Evolutionary conservation across 805 yeast genomes (phyloP), one percentile per base, ranked within the genome.

Genomic region (Barnettozyma vustinii): DNA sequence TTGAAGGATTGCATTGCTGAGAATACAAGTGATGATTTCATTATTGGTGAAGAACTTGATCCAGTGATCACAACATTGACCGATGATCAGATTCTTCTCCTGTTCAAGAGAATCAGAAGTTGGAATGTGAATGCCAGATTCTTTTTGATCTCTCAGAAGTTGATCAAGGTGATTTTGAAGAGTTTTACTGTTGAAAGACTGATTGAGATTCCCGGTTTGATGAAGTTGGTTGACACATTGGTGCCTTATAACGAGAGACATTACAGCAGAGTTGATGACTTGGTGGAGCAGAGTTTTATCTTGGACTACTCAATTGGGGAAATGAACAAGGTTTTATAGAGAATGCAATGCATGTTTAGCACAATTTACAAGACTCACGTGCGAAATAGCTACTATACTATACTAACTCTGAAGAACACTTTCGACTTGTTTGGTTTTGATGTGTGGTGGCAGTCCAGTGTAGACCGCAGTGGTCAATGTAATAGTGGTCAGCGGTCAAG

Each of bases 91-190:
- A 66, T 91, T 21, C 57, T 75, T 39, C 62, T 71, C 12, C 65
- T 94, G 21, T 76, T 94, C 64, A 79, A 79, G 60, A 82, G 96
- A 59, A 74, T 91, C 19, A 79, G 97, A 58, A 96, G 89, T 62
- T 94, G 99, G 99, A 94, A 94, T 64, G 84, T 95, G 41, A 92
- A 89, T 65, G 85, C 87, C 46, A 80, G 81, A 60, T 82, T 88
- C 35, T 87, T 87, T 60, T 80, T 77, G 45, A 77, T 88, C 48
- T 87, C 96, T 12, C 99, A 92, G 67, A 81, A 80, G 50, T 68
- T 90, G 39, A 73, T 92, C 46, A 74, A 79, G 54, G 83, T 87
- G 21, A 67, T 92, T 32, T 69, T 94, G 51, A 67, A 70, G 39
- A 72, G 71, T 42, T 79, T 80, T 56, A 70, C 75, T 19, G 70